These are phyloP conservation scores for Limtongia smithiae DNA, from an alignment of 805 yeast genomes.

Conservation along the genomic window DNA sequence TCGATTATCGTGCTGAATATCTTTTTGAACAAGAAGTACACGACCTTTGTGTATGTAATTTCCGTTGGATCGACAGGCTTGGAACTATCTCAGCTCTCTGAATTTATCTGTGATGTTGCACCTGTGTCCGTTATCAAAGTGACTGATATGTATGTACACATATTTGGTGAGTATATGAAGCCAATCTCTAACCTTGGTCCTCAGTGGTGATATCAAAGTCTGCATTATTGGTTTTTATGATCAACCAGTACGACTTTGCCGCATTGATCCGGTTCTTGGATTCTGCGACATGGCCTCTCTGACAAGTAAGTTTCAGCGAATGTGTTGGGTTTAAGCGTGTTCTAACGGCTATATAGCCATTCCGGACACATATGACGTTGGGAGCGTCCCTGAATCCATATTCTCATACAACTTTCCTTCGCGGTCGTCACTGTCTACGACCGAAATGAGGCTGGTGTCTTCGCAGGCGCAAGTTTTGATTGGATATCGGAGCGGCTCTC, in stretches of 20 bases:
- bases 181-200: not conserved
- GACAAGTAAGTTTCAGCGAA: not conserved
- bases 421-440: too few species aligned
- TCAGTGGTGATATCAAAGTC: not conserved
- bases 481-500: conserved; percentile 19
- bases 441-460: not conserved
- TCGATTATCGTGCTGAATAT: conserved; percentile 1
- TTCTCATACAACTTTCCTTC: not conserved
- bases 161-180: not conserved
- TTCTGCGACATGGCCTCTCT: not conserved
- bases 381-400: conserved; percentile 1
- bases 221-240: not conserved
- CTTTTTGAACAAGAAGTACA: not conserved
- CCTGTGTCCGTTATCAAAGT: not conserved
- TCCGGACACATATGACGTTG: conserved; percentile 1
- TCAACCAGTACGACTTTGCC: not conserved
- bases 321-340: not conserved
- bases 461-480: conserved; percentile 1
- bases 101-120: not conserved
- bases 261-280: not conserved
- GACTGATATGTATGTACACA: not conserved
- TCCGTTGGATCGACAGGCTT: not conserved
- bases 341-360: not conserved
- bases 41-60: not conserved
- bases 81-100: not conserved